Evolutionary conservation across 495 filamentous ascomycete genomes (phyloP).

Genomic region (Trichoderma virens): DNA sequence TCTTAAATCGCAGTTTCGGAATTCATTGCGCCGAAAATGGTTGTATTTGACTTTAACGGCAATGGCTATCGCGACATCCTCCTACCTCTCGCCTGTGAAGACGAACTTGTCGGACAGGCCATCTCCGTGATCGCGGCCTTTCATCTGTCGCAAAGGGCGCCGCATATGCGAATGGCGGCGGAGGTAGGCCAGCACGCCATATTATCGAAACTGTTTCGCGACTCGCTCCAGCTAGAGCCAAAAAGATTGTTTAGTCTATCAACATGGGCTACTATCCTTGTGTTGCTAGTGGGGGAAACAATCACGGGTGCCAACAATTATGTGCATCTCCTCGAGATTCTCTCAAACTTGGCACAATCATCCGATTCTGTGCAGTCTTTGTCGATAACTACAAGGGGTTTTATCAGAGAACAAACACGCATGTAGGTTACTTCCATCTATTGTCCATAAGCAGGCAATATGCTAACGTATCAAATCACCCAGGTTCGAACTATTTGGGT

Average conservation of each 20-base stretch:
- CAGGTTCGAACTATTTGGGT: conserved; percentile 2
- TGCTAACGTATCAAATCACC: not conserved
- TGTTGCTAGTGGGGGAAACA: not conserved
- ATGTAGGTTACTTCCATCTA: not conserved
- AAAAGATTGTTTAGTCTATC: not conserved
- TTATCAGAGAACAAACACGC: conserved; percentile 1
- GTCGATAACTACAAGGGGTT: not conserved
- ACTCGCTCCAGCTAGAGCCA: not conserved
- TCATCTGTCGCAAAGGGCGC: not conserved
- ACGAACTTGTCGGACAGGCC: not conserved
- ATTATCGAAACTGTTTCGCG: not conserved
- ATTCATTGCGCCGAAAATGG: conserved; percentile 3
- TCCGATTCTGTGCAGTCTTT: not conserved
- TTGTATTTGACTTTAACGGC: not conserved
- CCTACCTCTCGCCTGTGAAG: not conserved
- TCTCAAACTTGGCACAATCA: not conserved
- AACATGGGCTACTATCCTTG: not conserved
- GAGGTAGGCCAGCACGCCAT: conserved; percentile 1
- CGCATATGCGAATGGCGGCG: conserved; percentile 1
- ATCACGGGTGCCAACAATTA: not conserved
- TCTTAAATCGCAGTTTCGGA: not conserved
- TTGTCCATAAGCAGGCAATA: not conserved
- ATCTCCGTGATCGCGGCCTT: not conserved
- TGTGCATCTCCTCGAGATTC: not conserved
- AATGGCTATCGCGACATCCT: conserved; percentile 3